Evolutionary conservation across 345 rosid genomes (phyloP).

Genomic region (Syzygium oleosum): DNA sequence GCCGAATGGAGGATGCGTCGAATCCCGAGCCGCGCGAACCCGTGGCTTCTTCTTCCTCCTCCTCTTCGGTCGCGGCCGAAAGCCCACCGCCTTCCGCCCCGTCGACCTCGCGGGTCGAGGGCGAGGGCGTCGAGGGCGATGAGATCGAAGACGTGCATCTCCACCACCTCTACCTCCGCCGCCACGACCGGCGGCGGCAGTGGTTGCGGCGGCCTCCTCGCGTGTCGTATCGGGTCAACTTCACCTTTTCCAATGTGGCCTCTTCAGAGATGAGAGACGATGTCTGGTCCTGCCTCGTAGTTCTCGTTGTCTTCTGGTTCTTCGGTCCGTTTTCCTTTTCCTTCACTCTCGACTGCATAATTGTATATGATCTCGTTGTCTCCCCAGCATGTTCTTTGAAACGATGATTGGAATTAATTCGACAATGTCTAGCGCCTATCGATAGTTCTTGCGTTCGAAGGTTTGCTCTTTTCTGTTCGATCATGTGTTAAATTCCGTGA

Average conservation of each 20-base stretch:
- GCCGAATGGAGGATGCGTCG: slow-evolving; percentile 18
- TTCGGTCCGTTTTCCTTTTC: slow-evolving; percentile 29
- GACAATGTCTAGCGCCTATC: background rate
- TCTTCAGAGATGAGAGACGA: slow-evolving; percentile 18
- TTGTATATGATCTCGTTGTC: background rate
- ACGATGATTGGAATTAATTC: background rate
- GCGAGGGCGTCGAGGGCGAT: background rate
- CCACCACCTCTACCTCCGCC: background rate
- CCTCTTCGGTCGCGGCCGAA: background rate
- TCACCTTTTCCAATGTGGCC: slow-evolving; percentile 8
- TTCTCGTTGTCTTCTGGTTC: slow-evolving; percentile 37
- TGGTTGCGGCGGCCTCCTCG: background rate
- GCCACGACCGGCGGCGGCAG: background rate
- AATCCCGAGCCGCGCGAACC: background rate
- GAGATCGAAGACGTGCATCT: slow-evolving; percentile 1
- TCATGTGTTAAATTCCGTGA: background rate
- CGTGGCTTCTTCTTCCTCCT: background rate
- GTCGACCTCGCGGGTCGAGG: slow-evolving; percentile 15
- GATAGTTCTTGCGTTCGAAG: background rate
- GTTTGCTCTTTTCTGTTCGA: background rate
- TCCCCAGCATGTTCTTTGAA: background rate
- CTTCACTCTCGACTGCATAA: background rate
- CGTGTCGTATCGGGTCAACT: slow-evolving; percentile 13
- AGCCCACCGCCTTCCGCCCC: background rate
- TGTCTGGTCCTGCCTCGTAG: slow-evolving; percentile 28